These are phyloP conservation scores for Castanea crenata DNA, from an alignment of 306 rosid species.

Conservation along the genomic window DNA sequence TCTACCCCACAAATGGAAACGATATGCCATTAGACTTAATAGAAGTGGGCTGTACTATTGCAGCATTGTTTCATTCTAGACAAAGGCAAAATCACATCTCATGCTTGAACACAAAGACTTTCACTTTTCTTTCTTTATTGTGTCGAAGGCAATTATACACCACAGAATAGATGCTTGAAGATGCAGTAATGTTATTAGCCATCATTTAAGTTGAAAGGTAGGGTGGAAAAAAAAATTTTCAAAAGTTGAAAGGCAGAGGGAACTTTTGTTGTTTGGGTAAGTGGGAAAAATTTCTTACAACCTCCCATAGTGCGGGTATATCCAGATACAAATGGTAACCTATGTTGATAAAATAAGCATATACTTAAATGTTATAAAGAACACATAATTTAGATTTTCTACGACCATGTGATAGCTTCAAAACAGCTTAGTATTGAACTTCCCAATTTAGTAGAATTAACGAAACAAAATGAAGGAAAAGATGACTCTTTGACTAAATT, in stretches of 20 bases:
- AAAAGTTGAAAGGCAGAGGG: constrained; percentile 20
- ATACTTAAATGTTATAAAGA: not conserved
- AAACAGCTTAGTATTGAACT: too few relatives aligned
- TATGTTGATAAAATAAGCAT: not conserved
- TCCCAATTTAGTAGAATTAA: too few relatives aligned
- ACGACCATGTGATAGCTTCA: too few relatives aligned
- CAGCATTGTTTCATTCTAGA: not conserved
- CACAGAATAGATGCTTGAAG: constrained; percentile 13
- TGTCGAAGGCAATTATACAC: constrained; percentile 7
- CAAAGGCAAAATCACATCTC: not conserved
- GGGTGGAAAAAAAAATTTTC: too few relatives aligned
- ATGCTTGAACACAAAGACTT: not conserved
- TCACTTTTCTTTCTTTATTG: constrained; percentile 7
- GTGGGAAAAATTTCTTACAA: not conserved
- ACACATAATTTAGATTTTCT: not conserved
- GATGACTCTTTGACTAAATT: too few relatives aligned
- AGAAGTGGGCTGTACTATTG: too few relatives aligned
- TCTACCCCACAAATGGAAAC: too few relatives aligned
- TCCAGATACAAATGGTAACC: not conserved
- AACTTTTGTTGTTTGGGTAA: not conserved
- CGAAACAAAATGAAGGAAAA: too few relatives aligned
- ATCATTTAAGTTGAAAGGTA: constrained; percentile 24
- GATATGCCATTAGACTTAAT: too few relatives aligned
- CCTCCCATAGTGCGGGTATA: not conserved
- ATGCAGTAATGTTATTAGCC: constrained; percentile 12